Percentiles rank a stretch among this genome's conserved stretches.
Conservation (phyloP, 441 rosid species). For the Kokia cookei region DNA sequence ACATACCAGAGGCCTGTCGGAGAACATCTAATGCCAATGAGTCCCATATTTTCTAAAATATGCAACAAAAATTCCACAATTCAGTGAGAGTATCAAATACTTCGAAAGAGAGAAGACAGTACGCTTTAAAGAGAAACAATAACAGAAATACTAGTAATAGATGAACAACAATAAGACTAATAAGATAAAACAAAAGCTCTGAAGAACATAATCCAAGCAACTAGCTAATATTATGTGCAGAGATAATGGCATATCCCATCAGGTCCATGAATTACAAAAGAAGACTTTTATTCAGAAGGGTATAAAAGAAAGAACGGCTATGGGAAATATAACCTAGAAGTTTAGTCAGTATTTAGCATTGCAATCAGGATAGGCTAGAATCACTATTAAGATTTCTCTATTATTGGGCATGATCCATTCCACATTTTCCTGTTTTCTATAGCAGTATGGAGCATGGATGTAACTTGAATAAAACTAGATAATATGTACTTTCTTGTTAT, state of each 20-base stretch:
- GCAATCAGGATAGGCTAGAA: neutral
- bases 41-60: constrained; percentile 70
- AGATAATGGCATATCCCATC: neutral
- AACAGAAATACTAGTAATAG: neutral
- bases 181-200: neutral
- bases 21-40: constrained; percentile 70
- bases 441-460: neutral
- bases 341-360: neutral
- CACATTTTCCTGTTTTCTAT: neutral
- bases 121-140: neutral
- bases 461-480: neutral
- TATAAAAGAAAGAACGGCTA: neutral
- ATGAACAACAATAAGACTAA: neutral
- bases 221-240: neutral
- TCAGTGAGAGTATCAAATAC: neutral
- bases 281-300: neutral
- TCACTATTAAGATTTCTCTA: neutral
- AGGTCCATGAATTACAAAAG: neutral
- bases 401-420: neutral
- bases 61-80: constrained; percentile 9
- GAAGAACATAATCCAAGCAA: neutral
- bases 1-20: constrained; percentile 86
- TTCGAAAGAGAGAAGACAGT: neutral
- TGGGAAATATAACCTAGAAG: neutral
- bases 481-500: neutral